Base-by-base conservation (phyloP, 352 stramenopile species). In the Paralagenidium karlingii region DNA sequence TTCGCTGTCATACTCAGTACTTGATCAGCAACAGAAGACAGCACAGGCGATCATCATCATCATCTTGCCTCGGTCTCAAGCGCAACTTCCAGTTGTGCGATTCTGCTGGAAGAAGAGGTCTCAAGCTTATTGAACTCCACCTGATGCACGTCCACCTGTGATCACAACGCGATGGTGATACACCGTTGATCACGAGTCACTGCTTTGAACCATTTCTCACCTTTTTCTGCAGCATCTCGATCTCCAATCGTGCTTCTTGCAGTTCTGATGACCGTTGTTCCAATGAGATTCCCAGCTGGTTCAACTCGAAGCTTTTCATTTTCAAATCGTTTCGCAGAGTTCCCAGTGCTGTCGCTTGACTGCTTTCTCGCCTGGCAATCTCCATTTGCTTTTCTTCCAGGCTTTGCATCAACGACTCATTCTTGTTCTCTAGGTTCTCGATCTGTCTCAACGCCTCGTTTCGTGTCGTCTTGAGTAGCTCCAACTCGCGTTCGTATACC, bases 291-390 rank as follows among this genome's bases (percentile, higher is more conserved):
- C 69, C 67, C 8, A 87, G 34, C 25, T 87, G 74, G 30, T 49
- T 77, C 43, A 81, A 62, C 61, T 87, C 74, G 43, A 87, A 87
- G 40, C 80, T 63, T 41, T 68, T 74, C 63, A 87, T 85, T 44
- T 87, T 87, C 21, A 87, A 43, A 24, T 87, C 70, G 34, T 74
- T 83, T 21, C 68, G 68, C 0, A 61, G 27, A 5, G 51, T 47
- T 24, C 70, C 62, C 8, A 83, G 39, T 12, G 59, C 43, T 3
- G 66, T 75, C 11, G 61, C 58, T 40, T 81, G 69, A 8, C 48
- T 40, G 39, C 63, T 78, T 19, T 85, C 74, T 43, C 60, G 45
- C 3, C 68, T 58, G n/a, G 66, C 81, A 12, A 51, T 36, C 50
- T 81, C 68, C 2, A 83, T 47, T 3, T 73, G 58, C 44, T 76